These are phyloP conservation scores for Backusella tarrabulga DNA, from an alignment of 192 early-diverging fungal genomes.

Conservation along the genomic window DNA sequence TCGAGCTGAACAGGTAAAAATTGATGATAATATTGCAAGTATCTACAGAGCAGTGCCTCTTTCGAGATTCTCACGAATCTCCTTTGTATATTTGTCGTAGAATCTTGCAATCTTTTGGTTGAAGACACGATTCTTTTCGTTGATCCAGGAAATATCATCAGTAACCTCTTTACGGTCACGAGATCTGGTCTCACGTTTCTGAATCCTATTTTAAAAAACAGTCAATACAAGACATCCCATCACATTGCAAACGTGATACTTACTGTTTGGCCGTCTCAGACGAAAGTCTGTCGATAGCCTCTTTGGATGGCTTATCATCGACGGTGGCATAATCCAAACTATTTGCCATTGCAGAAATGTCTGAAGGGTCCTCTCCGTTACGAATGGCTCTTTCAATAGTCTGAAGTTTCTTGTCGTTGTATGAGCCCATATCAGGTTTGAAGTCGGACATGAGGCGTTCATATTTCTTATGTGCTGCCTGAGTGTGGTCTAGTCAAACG, in stretches of 20 bases:
- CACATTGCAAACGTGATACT: conserved; percentile 10
- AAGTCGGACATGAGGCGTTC: conserved; percentile 71
- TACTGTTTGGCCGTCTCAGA: conserved; percentile 76
- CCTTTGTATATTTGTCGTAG: conserved; percentile 93
- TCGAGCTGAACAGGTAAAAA: not conserved
- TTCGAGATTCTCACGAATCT: conserved; percentile 87
- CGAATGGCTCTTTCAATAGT: conserved; percentile 33
- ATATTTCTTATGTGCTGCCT: conserved; percentile 90
- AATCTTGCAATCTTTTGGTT: conserved; percentile 95
- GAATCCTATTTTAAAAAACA: conserved; percentile 42
- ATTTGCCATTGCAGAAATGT: conserved; percentile 55
- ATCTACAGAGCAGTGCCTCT: conserved; percentile 77
- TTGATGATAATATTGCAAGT: not conserved
- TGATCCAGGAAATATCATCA: conserved; percentile 95
- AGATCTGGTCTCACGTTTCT: conserved; percentile 58
- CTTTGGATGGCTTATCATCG: conserved; percentile 56
- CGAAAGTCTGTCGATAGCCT: conserved; percentile 71
- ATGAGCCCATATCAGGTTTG: conserved; percentile 79
- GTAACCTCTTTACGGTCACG: conserved; percentile 69
- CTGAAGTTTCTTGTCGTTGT: conserved; percentile 64
- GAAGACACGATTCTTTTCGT: conserved; percentile 92
- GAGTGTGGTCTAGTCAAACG: conserved; percentile 62
- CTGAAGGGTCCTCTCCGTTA: conserved; percentile 36
- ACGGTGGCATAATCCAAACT: conserved; percentile 60
- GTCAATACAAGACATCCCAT: not conserved